A percentile compares a stretch with the other conserved stretches of the same genome.
phyloP scores from a whole-genome alignment of 306 rosid genomes.

The Acacia crassicarpa region DNA sequence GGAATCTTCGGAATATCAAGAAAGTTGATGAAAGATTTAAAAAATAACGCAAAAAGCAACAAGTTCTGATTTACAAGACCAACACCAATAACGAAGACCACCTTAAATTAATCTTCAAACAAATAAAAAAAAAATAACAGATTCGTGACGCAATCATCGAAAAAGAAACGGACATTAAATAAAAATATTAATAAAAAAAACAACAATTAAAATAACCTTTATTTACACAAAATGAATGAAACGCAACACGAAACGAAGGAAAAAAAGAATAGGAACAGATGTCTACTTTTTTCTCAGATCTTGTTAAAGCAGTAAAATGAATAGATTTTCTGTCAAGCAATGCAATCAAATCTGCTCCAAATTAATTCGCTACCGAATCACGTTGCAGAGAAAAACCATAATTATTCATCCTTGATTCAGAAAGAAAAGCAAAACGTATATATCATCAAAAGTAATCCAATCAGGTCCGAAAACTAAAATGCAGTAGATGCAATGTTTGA shows the following conservation, averaged over 20 bases:
- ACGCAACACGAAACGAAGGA: neutral
- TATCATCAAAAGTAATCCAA: neutral
- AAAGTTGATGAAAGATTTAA: constrained; percentile 2
- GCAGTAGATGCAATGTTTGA: neutral
- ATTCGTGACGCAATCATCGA: neutral
- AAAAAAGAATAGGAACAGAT: too few species aligned
- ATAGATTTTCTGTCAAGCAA: neutral
- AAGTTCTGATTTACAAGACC: neutral
- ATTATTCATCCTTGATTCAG: neutral
- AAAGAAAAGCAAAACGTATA: neutral
- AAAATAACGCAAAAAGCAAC: neutral
- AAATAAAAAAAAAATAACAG: neutral
- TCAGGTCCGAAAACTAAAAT: neutral
- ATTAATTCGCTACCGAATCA: neutral
- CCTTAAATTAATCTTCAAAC: neutral
- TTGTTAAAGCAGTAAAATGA: neutral
- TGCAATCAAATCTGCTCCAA: neutral
- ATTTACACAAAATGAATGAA: neutral
- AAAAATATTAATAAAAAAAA: too few species aligned
- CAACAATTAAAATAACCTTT: too few species aligned
- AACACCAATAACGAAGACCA: neutral
- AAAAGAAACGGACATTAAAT: neutral
- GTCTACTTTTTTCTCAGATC: neutral
- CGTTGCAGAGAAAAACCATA: neutral
- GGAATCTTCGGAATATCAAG: constrained; percentile 29